A percentile compares a stretch with the other conserved stretches of the same genome.
Conservation (phyloP, 805 yeast species). For the Candida chauliodis region DNA sequence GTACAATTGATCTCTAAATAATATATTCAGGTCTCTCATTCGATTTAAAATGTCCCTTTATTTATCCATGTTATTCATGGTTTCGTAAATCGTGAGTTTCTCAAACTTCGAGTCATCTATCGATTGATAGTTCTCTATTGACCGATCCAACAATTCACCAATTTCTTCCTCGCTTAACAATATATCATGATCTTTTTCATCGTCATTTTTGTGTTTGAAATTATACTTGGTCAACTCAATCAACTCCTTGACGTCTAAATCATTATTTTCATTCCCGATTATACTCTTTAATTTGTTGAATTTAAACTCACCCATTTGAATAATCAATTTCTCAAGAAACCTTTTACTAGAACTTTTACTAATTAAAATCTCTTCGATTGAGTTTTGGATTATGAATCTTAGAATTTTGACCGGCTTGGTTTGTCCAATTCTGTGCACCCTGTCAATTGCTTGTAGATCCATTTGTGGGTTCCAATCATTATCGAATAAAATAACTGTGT, state of each 20-base stretch:
- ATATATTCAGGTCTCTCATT: too few species aligned
- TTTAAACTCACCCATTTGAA: constrained; percentile 38
- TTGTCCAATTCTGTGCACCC: constrained; percentile 94
- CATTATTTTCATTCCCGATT: constrained; percentile 14
- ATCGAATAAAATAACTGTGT: constrained; percentile 85
- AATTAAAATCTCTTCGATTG: constrained; percentile 80
- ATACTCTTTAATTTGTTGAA: constrained; percentile 23
- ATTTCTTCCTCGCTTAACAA: constrained; percentile 34
- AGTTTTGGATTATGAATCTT: constrained; percentile 70
- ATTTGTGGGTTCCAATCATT: constrained; percentile 98
- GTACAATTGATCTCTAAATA: background rate
- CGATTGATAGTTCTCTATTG: constrained; percentile 23
- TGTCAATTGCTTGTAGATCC: constrained; percentile 93
- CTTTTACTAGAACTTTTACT: constrained; percentile 79
- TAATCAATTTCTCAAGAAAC: constrained; percentile 68
- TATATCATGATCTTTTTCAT: constrained; percentile 7
- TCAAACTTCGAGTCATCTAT: constrained; percentile 19
- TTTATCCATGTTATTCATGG: constrained; percentile 32
- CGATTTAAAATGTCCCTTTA: constrained; percentile 6
- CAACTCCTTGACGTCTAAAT: constrained; percentile 17
- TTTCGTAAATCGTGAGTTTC: constrained; percentile 35
- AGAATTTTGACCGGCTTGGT: constrained; percentile 76
- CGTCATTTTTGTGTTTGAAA: constrained; percentile 12
- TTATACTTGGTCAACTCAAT: constrained; percentile 19
- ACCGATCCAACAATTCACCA: constrained; percentile 39